phyloP scores from a whole-genome alignment of 2,329 filamentous ascomycete species.

The Colletotrichum trifolii region DNA sequence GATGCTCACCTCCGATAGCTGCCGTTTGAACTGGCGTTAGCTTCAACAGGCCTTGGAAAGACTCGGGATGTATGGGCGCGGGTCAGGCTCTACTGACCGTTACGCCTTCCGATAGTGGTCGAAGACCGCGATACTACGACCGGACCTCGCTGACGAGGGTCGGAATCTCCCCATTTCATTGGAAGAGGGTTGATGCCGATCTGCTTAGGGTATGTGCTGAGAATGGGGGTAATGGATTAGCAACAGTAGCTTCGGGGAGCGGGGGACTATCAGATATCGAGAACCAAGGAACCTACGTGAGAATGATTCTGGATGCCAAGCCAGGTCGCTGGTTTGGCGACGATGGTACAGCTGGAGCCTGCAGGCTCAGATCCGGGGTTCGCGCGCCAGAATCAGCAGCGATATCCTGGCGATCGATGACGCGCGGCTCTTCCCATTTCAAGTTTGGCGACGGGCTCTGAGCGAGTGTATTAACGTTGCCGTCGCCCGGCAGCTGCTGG shows the following conservation, averaged over 20 bases:
- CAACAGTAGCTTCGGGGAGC: neutral
- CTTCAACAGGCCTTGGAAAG: slow-evolving; percentile 32
- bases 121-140: slow-evolving; percentile 85
- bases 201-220: slow-evolving; percentile 88
- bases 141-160: slow-evolving; percentile 81
- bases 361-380: slow-evolving; percentile 34
- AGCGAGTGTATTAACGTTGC: slow-evolving; percentile 14
- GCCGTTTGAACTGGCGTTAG: slow-evolving; percentile 6
- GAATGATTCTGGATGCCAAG: slow-evolving; percentile 65
- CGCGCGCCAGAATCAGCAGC: slow-evolving; percentile 12
- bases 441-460: slow-evolving; percentile 15
- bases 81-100: slow-evolving; percentile 66
- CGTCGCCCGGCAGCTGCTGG: slow-evolving; percentile 25
- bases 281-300: slow-evolving; percentile 56
- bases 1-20: slow-evolving; percentile 68
- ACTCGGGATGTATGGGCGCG: neutral
- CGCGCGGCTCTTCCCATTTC: slow-evolving; percentile 9
- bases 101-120: slow-evolving; percentile 82
- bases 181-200: slow-evolving; percentile 92
- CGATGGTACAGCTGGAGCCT: slow-evolving; percentile 40
- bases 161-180: slow-evolving; percentile 86
- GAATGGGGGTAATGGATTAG: neutral
- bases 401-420: slow-evolving; percentile 33
- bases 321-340: slow-evolving; percentile 53
- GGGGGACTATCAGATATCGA: neutral